Evolutionary conservation across 441 rosid species (phyloP), one percentile per base, ranked within the genome.

Genomic region (Pelargonium cotyledonis): DNA sequence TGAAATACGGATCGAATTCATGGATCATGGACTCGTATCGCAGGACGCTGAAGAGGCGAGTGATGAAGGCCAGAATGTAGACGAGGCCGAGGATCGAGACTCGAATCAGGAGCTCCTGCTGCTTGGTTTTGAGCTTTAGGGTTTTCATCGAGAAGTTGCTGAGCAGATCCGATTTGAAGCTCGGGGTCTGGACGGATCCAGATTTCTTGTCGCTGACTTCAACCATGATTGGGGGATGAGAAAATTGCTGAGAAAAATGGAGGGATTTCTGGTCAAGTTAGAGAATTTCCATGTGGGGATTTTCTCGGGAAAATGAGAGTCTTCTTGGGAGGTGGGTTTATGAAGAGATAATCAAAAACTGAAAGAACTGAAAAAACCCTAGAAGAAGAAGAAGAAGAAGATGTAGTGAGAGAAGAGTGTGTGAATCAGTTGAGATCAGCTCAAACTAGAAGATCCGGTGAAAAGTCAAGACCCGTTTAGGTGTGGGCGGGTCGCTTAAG

Each of bases 21-120:
- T 95, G 99, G 87, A 95, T 95, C 99, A 95, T 92, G 16, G 99
- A 95, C 81, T 95, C 99, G 65, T 95, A 95, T 0, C 99, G 96
- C 31, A 95, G 95, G 31, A 91, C 99, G 65, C 94, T 87, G 72
- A 95, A 95, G 68, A 95, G 82, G 44, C 99, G 96, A 26, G 87
- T 85, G 31, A 89, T 83, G 85, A 95, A 95, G 3, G 96, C 97
- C 0, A 95, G 72, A 65, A 95, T 65, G 82, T 90, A 95, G 78
- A 95, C 86, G 15, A 95, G 89, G 55, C 87, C 76, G 5, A 95
- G 97, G 81, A 89, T 84, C 6, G 92, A 76, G 76, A 91, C 86
- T 1, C 97, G 92, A 83, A 95, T 72, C 77, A 95, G 81, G 67
- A 95, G 96, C 80, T 91, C 96, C 72, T 95, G 96, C 61, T 95